Conservation (phyloP, 169 alveolate species). For the Amoebophrya sp. region DNA sequence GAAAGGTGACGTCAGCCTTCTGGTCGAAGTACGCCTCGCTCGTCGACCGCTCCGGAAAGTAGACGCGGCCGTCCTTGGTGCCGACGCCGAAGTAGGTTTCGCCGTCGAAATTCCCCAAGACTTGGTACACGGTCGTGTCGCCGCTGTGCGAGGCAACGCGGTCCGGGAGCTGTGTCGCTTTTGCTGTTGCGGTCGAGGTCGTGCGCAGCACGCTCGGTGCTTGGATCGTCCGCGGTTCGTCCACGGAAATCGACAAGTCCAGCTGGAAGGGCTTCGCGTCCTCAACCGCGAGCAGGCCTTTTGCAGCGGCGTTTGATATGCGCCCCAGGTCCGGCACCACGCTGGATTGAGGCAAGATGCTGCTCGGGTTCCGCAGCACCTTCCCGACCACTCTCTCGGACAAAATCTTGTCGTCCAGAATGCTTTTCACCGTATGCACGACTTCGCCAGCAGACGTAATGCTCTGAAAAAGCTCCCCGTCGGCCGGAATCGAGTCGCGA, state of each 20-base stretch:
- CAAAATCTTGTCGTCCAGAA: not conserved
- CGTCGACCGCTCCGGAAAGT: too few relatives aligned
- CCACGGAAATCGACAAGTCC: not conserved
- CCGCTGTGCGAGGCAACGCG: too few relatives aligned
- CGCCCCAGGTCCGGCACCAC: too few relatives aligned
- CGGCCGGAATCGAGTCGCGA: not conserved
- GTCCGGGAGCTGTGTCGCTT: too few relatives aligned
- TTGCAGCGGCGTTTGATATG: too few relatives aligned
- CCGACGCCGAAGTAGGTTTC: not conserved
- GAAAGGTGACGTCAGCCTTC: not conserved
- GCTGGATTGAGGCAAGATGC: too few relatives aligned
- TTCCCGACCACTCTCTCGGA: not conserved
- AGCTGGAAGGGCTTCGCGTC: not conserved
- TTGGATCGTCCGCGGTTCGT: too few relatives aligned
- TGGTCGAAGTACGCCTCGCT: not conserved
- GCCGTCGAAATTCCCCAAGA: too few relatives aligned
- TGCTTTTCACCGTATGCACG: not conserved
- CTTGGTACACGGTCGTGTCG: too few relatives aligned
- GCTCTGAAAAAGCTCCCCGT: not conserved
- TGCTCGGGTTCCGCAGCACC: not conserved
- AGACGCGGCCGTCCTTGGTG: not conserved
- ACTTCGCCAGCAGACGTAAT: not conserved
- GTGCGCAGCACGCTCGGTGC: too few relatives aligned
- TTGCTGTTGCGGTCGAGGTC: too few relatives aligned
- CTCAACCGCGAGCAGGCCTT: not conserved